Evolutionary conservation across 306 rosid species (phyloP).

Genomic region (Vachellia pachyceras): DNA sequence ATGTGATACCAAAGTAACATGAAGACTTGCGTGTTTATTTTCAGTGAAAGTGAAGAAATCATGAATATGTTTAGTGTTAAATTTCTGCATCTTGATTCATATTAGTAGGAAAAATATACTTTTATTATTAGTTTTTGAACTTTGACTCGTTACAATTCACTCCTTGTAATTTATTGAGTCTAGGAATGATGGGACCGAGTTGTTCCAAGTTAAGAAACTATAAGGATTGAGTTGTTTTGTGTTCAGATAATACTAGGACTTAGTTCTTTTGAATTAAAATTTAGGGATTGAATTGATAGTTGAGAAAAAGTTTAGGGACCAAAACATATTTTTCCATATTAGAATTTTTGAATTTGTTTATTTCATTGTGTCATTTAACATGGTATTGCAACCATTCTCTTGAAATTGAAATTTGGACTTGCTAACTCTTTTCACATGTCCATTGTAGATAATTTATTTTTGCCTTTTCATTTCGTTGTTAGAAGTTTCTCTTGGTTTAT

Average conservation of each 20-base stretch:
- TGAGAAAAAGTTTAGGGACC: too few relatives aligned
- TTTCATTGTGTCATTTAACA: neutral
- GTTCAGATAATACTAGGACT: too few relatives aligned
- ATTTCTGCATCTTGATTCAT: constrained; percentile 12
- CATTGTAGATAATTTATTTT: neutral
- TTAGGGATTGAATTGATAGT: too few relatives aligned
- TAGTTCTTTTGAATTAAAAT: too few relatives aligned
- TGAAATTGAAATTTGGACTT: neutral
- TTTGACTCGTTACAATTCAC: too few relatives aligned
- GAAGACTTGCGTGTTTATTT: neutral
- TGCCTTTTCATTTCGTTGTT: constrained; percentile 13
- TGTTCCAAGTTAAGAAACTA: too few relatives aligned
- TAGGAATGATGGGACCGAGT: too few relatives aligned
- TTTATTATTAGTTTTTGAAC: too few relatives aligned
- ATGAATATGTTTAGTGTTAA: constrained; percentile 13
- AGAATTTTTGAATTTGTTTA: constrained; percentile 2
- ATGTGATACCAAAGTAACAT: constrained; percentile 3
- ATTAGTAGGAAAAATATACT: neutral
- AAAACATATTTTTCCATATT: neutral
- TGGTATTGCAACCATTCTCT: neutral
- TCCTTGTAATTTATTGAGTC: too few relatives aligned
- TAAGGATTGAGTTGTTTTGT: too few relatives aligned
- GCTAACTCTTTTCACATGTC: neutral
- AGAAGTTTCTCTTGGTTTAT: constrained; percentile 27
- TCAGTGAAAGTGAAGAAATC: neutral